phyloP scores from a whole-genome alignment of 169 alveolate species.

The Cryptosporidium ubiquitum region DNA sequence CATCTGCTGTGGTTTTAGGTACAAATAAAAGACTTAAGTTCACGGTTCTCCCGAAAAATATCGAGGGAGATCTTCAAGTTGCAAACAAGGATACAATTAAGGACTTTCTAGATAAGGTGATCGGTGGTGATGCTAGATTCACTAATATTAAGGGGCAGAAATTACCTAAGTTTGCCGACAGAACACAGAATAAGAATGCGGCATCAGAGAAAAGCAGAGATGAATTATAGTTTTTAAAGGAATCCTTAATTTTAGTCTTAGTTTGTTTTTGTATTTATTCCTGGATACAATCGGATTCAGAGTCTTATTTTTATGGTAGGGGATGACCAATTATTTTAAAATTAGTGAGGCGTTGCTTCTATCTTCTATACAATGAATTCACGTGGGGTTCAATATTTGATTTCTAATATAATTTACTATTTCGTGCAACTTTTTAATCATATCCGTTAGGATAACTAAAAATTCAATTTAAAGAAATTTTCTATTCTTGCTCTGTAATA shows the following conservation, averaged over 20 bases:
- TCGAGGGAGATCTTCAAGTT: conserved; percentile 77
- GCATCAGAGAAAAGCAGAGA: conserved; percentile 5
- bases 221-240: conserved; percentile 24
- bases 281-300: background rate
- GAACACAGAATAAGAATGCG: background rate
- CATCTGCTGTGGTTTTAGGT: conserved; percentile 87
- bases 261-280: too few species aligned
- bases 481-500: too few species aligned
- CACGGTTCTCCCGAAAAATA: conserved; percentile 75
- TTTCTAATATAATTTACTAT: too few species aligned
- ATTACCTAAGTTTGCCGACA: conserved; percentile 80
- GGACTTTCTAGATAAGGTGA: conserved; percentile 84
- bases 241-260: background rate
- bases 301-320: too few species aligned
- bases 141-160: conserved; percentile 82
- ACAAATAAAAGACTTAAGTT: conserved; percentile 85
- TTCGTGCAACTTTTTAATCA: too few species aligned
- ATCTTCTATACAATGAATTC: too few species aligned
- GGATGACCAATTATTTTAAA: too few species aligned
- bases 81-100: conserved; percentile 82
- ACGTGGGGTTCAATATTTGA: too few species aligned
- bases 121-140: conserved; percentile 88
- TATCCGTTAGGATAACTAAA: too few species aligned
- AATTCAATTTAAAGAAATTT: too few species aligned
- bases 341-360: too few species aligned